Percentiles rank a stretch among this genome's conserved stretches.
Conservation (phyloP, 306 rosid genomes). For the Senna tora region DNA sequence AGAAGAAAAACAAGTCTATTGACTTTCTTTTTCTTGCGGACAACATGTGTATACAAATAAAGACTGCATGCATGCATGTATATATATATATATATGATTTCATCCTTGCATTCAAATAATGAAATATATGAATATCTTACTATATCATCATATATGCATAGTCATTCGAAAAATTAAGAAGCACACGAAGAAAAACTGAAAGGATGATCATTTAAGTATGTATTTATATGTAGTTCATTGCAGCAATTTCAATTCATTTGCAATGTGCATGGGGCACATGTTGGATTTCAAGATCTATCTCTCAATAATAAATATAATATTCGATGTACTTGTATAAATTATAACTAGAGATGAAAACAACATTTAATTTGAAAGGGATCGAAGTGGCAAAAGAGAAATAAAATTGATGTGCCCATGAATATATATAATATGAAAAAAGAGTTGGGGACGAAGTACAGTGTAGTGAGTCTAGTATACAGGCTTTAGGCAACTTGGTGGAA, state of each 20-base stretch:
- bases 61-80: background rate
- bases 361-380: no score
- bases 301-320: no score
- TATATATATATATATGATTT: slow-evolving; percentile 1
- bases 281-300: no score
- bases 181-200: slow-evolving; percentile 34
- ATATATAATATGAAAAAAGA: background rate
- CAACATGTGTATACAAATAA: background rate
- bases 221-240: no score
- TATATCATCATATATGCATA: slow-evolving; percentile 10
- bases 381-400: no score
- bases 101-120: background rate
- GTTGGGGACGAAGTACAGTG: background rate
- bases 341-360: no score
- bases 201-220: background rate
- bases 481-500: slow-evolving; percentile 39
- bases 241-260: no score
- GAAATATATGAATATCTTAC: slow-evolving; percentile 6
- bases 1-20: background rate
- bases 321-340: no score
- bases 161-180: slow-evolving; percentile 27
- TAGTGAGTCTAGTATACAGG: background rate
- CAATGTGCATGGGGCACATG: no score
- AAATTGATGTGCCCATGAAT: no score
- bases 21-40: background rate